Conservation (phyloP, 169 alveolate species). For the Besnoitia besnoiti region DNA sequence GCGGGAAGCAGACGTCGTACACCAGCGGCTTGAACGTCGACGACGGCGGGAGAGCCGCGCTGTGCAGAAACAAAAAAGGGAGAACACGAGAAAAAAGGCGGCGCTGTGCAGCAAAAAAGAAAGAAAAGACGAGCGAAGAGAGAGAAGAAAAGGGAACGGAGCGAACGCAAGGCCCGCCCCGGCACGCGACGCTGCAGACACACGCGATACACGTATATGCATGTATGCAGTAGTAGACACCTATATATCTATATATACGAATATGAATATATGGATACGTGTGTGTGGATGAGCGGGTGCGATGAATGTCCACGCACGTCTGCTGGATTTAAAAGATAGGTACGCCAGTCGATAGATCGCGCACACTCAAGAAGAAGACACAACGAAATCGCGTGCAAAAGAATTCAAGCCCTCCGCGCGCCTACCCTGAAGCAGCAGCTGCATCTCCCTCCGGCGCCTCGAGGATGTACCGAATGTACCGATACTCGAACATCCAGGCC, state of each 20-base stretch:
- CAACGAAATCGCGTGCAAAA: too few relatives aligned
- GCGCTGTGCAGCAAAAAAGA: neutral
- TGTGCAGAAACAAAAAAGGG: neutral
- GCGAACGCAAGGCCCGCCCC: too few relatives aligned
- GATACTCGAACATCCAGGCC: slow-evolving; percentile 33
- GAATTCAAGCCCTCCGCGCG: neutral
- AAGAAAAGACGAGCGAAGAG: neutral
- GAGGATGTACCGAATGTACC: slow-evolving; percentile 8
- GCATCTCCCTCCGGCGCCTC: neutral
- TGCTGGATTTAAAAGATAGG: too few relatives aligned
- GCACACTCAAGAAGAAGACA: neutral
- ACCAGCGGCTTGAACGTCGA: slow-evolving; percentile 5
- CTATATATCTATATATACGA: too few relatives aligned
- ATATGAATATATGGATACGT: too few relatives aligned
- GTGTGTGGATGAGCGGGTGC: too few relatives aligned
- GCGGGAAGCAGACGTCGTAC: slow-evolving; percentile 16
- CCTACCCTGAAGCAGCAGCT: neutral
- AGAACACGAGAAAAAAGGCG: too few relatives aligned
- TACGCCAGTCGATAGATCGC: too few relatives aligned
- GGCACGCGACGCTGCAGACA: too few relatives aligned
- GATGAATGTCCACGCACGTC: too few relatives aligned
- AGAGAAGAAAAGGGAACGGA: neutral
- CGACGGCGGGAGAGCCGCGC: neutral
- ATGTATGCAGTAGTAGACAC: too few relatives aligned
- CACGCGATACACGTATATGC: too few relatives aligned